Percentiles rank a stretch among this genome's conserved stretches.
Evolutionary conservation across 768 basidiomycete genomes (phyloP).

Genomic region (Tricholoma matsutake): DNA sequence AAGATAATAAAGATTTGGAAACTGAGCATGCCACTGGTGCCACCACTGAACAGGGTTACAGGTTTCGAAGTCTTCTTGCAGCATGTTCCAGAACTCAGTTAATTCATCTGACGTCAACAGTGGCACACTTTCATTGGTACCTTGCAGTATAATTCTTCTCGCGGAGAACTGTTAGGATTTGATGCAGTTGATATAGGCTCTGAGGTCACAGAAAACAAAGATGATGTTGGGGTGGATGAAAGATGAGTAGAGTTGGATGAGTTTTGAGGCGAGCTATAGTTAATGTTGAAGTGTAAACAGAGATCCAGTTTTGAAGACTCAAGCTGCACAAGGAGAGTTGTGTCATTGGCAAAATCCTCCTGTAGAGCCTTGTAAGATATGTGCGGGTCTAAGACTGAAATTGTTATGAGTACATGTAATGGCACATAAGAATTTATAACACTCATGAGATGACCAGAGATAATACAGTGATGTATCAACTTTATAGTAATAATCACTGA

Average conservation of each 20-base stretch:
- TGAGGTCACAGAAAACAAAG: neutral
- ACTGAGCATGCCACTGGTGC: slow-evolving; percentile 6
- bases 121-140: neutral
- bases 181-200: neutral
- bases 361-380: slow-evolving; percentile 22
- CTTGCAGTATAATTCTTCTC: neutral
- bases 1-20: neutral
- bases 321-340: slow-evolving; percentile 11
- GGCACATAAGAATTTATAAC: slow-evolving; percentile 5
- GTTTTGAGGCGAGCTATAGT: neutral
- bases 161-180: neutral
- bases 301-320: slow-evolving; percentile 10
- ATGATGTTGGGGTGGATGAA: neutral
- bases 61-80: slow-evolving; percentile 22
- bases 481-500: slow-evolving; percentile 29
- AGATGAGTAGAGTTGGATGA: neutral
- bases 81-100: slow-evolving; percentile 21
- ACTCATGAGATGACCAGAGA: slow-evolving; percentile 26
- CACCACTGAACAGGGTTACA: slow-evolving; percentile 33
- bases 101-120: slow-evolving; percentile 22
- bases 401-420: neutral
- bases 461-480: slow-evolving; percentile 31
- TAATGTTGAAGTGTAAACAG: neutral
- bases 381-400: slow-evolving; percentile 20
- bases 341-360: slow-evolving; percentile 20